These are phyloP conservation scores for Syzygium grande DNA, from an alignment of 345 rosid species.

Conservation along the genomic window DNA sequence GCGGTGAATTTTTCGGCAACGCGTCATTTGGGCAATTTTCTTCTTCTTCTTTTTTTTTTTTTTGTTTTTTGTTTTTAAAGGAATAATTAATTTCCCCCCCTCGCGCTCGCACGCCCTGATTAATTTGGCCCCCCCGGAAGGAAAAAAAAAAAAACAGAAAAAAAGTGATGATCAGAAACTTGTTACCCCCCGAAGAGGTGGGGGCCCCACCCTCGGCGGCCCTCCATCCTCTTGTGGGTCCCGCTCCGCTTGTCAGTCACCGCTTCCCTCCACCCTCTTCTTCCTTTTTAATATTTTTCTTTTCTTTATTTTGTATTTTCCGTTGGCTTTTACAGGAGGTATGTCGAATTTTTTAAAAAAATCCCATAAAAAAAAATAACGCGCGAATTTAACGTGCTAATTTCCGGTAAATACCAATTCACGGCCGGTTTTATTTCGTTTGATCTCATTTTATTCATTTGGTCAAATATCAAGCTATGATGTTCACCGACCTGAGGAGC, in stretches of 20 bases:
- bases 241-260: background rate
- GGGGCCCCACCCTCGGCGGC: background rate
- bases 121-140: background rate
- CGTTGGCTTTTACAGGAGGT: background rate
- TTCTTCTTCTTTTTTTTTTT: background rate
- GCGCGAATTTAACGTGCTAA: background rate
- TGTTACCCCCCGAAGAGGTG: too few species aligned
- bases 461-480: background rate
- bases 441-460: background rate
- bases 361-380: background rate
- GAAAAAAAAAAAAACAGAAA: background rate
- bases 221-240: too few species aligned
- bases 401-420: background rate
- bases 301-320: background rate
- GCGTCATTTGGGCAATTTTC: slow-evolving; percentile 13
- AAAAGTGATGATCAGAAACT: too few species aligned
- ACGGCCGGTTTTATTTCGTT: background rate
- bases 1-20: slow-evolving; percentile 18
- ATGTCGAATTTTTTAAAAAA: background rate
- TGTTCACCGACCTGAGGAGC: background rate
- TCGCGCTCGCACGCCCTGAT: background rate
- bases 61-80: too few species aligned
- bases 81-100: background rate
- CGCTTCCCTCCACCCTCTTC: background rate
- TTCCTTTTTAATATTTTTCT: background rate